Evolutionary conservation across 768 basidiomycete species (phyloP).

Genomic region (Tylopilus vinaceipallidus): DNA sequence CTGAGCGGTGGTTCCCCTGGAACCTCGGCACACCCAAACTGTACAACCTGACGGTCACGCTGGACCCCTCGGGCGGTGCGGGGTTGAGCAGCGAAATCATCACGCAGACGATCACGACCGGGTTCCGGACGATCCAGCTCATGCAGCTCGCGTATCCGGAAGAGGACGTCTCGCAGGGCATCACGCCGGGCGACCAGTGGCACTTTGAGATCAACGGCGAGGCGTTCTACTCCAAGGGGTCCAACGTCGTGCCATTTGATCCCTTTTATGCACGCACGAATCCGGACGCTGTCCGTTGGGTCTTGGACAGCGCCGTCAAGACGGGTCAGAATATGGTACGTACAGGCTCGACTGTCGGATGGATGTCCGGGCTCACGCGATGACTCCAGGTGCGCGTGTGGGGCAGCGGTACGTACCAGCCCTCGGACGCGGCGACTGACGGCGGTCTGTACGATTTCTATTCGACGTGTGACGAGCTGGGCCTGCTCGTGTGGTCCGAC

Average conservation of each 20-base stretch:
- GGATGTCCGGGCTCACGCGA: too few relatives aligned
- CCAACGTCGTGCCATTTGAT: too few relatives aligned
- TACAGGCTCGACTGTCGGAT: too few relatives aligned
- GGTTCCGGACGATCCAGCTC: too few relatives aligned
- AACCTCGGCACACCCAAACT: too few relatives aligned
- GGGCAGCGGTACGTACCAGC: constrained; percentile 56
- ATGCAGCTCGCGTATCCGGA: too few relatives aligned
- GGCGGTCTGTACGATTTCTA: constrained; percentile 56
- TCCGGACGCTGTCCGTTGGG: constrained; percentile 48
- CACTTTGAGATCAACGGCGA: constrained; percentile 50
- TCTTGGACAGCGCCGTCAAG: too few relatives aligned
- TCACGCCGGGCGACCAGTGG: constrained; percentile 43
- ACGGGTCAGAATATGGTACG: too few relatives aligned
- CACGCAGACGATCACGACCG: too few relatives aligned
- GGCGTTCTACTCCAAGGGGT: constrained; percentile 52
- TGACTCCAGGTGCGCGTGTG: too few relatives aligned
- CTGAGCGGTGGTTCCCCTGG: constrained; percentile 54
- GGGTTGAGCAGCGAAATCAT: constrained; percentile 19
- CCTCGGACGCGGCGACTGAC: constrained; percentile 37
- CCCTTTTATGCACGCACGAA: constrained; percentile 52
- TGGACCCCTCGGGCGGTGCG: constrained; percentile 28
- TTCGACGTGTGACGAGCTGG: constrained; percentile 55
- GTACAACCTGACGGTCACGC: too few relatives aligned
- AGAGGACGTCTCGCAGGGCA: too few relatives aligned
- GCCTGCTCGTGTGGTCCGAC: constrained; percentile 61